Base-by-base conservation (phyloP, 345 rosid species). In the Ricinus communis region DNA sequence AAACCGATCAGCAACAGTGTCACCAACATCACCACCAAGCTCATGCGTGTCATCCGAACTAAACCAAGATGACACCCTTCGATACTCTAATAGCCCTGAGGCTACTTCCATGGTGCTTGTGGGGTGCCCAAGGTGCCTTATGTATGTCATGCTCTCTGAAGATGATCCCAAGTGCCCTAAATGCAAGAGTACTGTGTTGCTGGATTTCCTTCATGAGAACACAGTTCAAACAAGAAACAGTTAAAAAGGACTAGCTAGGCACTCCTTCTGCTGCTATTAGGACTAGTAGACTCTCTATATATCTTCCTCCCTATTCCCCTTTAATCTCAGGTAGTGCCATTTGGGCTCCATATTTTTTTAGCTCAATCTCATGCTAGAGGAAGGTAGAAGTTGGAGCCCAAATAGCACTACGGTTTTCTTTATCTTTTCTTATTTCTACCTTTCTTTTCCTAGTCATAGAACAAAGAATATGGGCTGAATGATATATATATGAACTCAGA, bases 11-110 rank as follows among this genome's bases (percentile, higher is more conserved):
- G 87, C 86, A 0, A 81, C 97, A 0, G 82, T 82, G 13, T 92
- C 98, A 27, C 97, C 96, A 0, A 93, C 88, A n/a, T 92, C 98
- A 27, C 97, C 96, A 0, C 94, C 88, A n/a, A 95, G 87, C 87
- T 93, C 99, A 2, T 95, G 98, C 14, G 85, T 95, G 66, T 95
- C 99, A 5, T 87, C 93, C 0, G 98, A 95, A 88, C 24, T 72
- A 77, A 81, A 81, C 83, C 86, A 81, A 46, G 92, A 91, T 13
- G 89, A 84, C 21, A 65, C 51, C 11, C 56, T 64, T 40, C 68
- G 82, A 69, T 76, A 83, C 82, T 76, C 86, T 0, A 86, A 80
- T 77, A 92, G 97, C 79, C 99, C 99, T n/a, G 98, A 93, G 75
- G 82, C 97, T 12, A 82, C 91, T 0, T 89, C 98, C 40, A 95